These are phyloP conservation scores for Termitomyces eurrhizus DNA, from an alignment of 768 basidiomycete species.

Conservation along the genomic window DNA sequence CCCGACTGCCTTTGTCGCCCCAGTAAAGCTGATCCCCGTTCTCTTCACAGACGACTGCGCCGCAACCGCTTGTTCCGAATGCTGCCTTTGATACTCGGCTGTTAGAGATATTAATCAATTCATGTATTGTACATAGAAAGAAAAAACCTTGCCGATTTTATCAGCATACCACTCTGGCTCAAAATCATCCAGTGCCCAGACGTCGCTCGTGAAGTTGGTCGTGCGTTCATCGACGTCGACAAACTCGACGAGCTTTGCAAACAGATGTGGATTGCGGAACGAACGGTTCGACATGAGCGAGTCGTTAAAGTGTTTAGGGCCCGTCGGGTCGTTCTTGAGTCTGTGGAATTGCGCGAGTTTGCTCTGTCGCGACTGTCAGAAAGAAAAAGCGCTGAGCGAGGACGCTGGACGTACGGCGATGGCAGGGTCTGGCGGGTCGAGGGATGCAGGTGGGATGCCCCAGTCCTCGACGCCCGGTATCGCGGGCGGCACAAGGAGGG, in stretches of 20 bases:
- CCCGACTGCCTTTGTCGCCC: constrained; percentile 8
- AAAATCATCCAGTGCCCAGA: constrained; percentile 68
- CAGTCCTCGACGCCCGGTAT: constrained; percentile 67
- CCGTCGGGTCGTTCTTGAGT: constrained; percentile 57
- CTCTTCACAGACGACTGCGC: constrained; percentile 53
- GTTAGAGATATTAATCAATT: not conserved
- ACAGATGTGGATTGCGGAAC: constrained; percentile 96
- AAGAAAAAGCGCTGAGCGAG: not conserved
- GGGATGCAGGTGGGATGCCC: constrained; percentile 67
- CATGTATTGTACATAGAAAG: not conserved
- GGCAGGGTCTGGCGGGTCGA: constrained; percentile 54
- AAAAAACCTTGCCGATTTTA: constrained; percentile 53
- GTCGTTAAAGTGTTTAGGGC: constrained; percentile 92
- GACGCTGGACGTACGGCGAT: constrained; percentile 49
- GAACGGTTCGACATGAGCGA: constrained; percentile 89
- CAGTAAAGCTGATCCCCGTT: constrained; percentile 58
- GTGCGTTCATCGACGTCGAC: constrained; percentile 85
- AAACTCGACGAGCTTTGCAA: constrained; percentile 92
- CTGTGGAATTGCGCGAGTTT: constrained; percentile 78
- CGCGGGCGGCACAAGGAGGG: constrained; percentile 56
- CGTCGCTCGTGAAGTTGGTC: constrained; percentile 70
- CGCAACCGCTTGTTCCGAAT: constrained; percentile 54
- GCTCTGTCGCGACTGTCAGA: constrained; percentile 39
- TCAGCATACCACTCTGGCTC: constrained; percentile 72
- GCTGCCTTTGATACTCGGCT: constrained; percentile 62